phyloP scores from a whole-genome alignment of 371 early-diverging fungal species.

The Saksenaea vasiformis region DNA sequence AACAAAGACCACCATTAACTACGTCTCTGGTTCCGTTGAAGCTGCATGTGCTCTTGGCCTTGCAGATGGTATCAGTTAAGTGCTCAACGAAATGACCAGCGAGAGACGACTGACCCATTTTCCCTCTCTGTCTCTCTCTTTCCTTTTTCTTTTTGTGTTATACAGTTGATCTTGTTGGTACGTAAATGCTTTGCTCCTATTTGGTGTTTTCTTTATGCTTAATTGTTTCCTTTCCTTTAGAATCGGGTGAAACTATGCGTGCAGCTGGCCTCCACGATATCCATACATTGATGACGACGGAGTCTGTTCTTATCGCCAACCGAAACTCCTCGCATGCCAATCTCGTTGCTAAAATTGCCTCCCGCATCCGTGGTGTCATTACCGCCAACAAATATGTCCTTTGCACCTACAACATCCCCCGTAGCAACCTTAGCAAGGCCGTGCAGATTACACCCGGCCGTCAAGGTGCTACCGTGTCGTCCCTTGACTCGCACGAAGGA shows the following conservation, averaged over 20 bases:
- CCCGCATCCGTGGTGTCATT: slow-evolving; percentile 90
- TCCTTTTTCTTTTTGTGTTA: slow-evolving; percentile 4
- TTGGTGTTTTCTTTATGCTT: neutral
- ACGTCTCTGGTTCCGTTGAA: slow-evolving; percentile 93
- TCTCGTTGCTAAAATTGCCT: slow-evolving; percentile 73
- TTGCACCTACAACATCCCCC: slow-evolving; percentile 86
- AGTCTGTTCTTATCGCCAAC: slow-evolving; percentile 88
- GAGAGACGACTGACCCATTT: neutral
- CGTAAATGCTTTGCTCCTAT: slow-evolving; percentile 4
- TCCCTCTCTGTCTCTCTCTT: neutral
- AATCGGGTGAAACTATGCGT: slow-evolving; percentile 98
- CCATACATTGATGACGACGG: slow-evolving; percentile 76
- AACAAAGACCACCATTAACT: slow-evolving; percentile 70
- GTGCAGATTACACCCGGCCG: slow-evolving; percentile 86
- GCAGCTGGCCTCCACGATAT: slow-evolving; percentile 95
- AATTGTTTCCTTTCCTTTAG: slow-evolving; percentile 60
- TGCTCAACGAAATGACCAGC: neutral
- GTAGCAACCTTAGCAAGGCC: slow-evolving; percentile 64
- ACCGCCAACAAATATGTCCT: slow-evolving; percentile 86
- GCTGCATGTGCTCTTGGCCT: slow-evolving; percentile 95
- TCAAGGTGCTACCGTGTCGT: slow-evolving; percentile 87
- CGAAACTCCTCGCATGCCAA: slow-evolving; percentile 57
- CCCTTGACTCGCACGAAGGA: slow-evolving; percentile 77
- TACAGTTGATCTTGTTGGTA: slow-evolving; percentile 64
- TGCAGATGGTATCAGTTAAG: slow-evolving; percentile 92